Evolutionary conservation across 768 basidiomycete species (phyloP).

Genomic region (Boletales sp.): DNA sequence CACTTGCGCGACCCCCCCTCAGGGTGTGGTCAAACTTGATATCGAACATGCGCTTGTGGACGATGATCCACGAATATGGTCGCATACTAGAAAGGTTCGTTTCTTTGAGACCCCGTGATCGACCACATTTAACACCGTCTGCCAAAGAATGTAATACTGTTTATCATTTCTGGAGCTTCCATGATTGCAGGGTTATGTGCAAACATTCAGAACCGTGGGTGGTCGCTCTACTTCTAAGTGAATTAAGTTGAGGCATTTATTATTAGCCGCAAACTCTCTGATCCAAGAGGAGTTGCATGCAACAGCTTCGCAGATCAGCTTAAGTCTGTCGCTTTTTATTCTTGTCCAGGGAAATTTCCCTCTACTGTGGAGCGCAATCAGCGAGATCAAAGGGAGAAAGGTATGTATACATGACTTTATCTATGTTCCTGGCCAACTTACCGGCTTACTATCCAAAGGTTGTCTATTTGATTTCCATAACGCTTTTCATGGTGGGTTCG

Average conservation of each 20-base stretch:
- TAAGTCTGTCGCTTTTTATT: conserved; percentile 70
- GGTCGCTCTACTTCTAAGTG: neutral
- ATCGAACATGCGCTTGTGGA: conserved; percentile 43
- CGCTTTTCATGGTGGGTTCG: conserved; percentile 53
- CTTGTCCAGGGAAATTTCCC: conserved; percentile 58
- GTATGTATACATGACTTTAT: conserved; percentile 29
- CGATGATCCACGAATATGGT: conserved; percentile 65
- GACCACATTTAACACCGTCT: neutral
- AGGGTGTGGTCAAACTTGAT: conserved; percentile 18
- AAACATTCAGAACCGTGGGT: conserved; percentile 31
- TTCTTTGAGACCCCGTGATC: neutral
- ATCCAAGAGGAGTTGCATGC: conserved; percentile 64
- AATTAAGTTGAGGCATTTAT: neutral
- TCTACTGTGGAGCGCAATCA: conserved; percentile 30
- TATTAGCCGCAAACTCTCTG: conserved; percentile 60
- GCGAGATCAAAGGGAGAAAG: conserved; percentile 69
- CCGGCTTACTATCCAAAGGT: conserved; percentile 29
- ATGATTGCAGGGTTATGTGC: conserved; percentile 26
- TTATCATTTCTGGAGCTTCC: conserved; percentile 26
- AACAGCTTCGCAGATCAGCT: conserved; percentile 58
- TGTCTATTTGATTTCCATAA: conserved; percentile 53
- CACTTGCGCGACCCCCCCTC: neutral
- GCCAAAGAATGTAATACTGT: conserved; percentile 17
- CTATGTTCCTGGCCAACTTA: neutral
- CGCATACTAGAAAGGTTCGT: conserved; percentile 50